Evolutionary conservation across 179 eudicot genomes (phyloP).

Genomic region (Actinidia polygama): DNA sequence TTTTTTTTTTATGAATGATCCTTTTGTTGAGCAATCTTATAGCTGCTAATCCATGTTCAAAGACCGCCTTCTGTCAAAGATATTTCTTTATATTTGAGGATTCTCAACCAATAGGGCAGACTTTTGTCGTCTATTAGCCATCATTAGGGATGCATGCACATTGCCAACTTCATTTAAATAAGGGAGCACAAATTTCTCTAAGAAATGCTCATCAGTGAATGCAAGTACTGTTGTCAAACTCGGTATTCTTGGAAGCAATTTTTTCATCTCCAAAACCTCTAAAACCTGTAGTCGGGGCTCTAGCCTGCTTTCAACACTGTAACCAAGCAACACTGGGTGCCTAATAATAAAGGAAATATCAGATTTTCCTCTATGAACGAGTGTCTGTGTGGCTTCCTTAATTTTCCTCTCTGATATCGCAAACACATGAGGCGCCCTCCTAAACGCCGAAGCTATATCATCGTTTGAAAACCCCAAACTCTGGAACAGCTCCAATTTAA

Average conservation of each 20-base stretch:
- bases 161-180: slow-evolving; percentile 33
- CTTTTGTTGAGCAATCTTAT: too few relatives aligned
- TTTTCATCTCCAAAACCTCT: slow-evolving; percentile 29
- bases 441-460: too few relatives aligned
- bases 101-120: too few relatives aligned
- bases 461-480: too few relatives aligned
- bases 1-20: too few relatives aligned
- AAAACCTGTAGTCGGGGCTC: slow-evolving; percentile 41
- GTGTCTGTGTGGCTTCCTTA: slow-evolving; percentile 19
- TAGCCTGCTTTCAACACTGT: slow-evolving; percentile 40
- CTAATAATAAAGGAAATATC: slow-evolving; percentile 31
- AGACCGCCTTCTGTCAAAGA: too few relatives aligned
- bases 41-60: too few relatives aligned
- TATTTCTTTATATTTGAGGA: too few relatives aligned
- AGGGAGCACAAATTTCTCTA: slow-evolving; percentile 38
- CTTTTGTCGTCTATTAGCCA: too few relatives aligned
- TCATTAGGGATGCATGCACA: not conserved
- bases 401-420: slow-evolving; percentile 33
- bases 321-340: slow-evolving; percentile 28
- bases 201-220: slow-evolving; percentile 25
- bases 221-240: slow-evolving; percentile 15
- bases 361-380: slow-evolving; percentile 30
- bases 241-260: slow-evolving; percentile 28
- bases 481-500: too few relatives aligned
- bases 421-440: too few relatives aligned